These are phyloP conservation scores for Tetraselmis striata DNA, from an alignment of 139 green algal genomes.

Conservation along the genomic window DNA sequence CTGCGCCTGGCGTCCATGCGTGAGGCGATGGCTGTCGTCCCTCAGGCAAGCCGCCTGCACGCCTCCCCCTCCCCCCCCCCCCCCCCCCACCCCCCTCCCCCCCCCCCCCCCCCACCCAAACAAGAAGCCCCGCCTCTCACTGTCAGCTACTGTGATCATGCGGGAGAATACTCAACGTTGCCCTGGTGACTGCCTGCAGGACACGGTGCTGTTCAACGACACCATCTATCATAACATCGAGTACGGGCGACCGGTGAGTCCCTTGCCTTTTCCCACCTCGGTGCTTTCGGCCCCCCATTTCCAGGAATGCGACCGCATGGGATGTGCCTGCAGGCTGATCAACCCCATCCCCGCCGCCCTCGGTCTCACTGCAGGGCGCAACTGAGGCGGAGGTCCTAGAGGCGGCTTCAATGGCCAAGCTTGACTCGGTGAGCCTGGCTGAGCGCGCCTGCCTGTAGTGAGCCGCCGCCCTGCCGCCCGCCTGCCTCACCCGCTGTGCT, in stretches of 20 bases:
- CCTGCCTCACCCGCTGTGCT: background rate
- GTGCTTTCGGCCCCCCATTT: background rate
- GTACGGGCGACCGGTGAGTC: constrained; percentile 15
- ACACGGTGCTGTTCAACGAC: constrained; percentile 67
- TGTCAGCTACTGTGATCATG: background rate
- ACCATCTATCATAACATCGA: constrained; percentile 65
- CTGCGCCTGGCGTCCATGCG: constrained; percentile 49
- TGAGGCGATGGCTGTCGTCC: constrained; percentile 78
- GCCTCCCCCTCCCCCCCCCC: background rate
- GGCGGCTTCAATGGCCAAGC: background rate
- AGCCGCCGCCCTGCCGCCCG: background rate
- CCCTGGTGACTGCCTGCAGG: no score
- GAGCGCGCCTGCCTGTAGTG: background rate
- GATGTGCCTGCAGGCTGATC: no score
- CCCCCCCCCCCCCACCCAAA: background rate
- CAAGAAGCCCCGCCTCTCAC: constrained; percentile 15
- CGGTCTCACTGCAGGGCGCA: background rate
- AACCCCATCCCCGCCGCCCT: background rate
- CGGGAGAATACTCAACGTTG: no score
- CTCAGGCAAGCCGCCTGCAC: constrained; percentile 56
- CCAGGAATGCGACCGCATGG: no score
- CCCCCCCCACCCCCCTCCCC: constrained; percentile 25
- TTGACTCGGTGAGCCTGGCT: constrained; percentile 32
- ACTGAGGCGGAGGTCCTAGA: background rate
- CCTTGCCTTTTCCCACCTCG: background rate